These are phyloP conservation scores for Hortiboletus flavorubellus DNA, from an alignment of 768 basidiomycete genomes.

Conservation along the genomic window DNA sequence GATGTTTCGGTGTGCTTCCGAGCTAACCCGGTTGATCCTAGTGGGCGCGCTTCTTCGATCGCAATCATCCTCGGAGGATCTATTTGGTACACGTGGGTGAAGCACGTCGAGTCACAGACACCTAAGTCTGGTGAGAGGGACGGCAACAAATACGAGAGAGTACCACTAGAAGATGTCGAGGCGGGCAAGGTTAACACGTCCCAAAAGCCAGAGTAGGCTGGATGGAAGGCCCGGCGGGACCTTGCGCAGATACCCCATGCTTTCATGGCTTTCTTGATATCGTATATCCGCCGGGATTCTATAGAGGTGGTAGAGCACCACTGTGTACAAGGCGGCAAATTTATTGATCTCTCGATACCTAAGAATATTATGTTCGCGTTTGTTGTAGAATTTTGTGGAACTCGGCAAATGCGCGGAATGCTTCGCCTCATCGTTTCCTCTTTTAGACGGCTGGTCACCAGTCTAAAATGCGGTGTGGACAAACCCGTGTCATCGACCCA, in stretches of 20 bases:
- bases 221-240: constrained; percentile 5
- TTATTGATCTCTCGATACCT: background rate
- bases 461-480: background rate
- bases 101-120: constrained; percentile 63
- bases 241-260: constrained; percentile 15
- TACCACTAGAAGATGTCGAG: constrained; percentile 64
- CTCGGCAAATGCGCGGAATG: background rate
- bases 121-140: constrained; percentile 30
- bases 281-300: constrained; percentile 3
- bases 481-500: constrained; percentile 1
- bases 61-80: constrained; percentile 79
- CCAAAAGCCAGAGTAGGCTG: constrained; percentile 30
- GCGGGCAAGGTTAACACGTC: constrained; percentile 34
- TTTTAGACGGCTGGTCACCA: too few species aligned
- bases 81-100: constrained; percentile 84
- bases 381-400: constrained; percentile 6
- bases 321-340: constrained; percentile 3
- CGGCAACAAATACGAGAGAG: constrained; percentile 50
- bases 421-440: too few species aligned
- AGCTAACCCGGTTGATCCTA: constrained; percentile 28
- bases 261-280: constrained; percentile 3
- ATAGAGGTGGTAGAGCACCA: constrained; percentile 10
- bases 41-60: constrained; percentile 80
- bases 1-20: background rate
- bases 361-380: too few species aligned